phyloP scores from a whole-genome alignment of 139 green algal species.

The Chloropicon primus region DNA sequence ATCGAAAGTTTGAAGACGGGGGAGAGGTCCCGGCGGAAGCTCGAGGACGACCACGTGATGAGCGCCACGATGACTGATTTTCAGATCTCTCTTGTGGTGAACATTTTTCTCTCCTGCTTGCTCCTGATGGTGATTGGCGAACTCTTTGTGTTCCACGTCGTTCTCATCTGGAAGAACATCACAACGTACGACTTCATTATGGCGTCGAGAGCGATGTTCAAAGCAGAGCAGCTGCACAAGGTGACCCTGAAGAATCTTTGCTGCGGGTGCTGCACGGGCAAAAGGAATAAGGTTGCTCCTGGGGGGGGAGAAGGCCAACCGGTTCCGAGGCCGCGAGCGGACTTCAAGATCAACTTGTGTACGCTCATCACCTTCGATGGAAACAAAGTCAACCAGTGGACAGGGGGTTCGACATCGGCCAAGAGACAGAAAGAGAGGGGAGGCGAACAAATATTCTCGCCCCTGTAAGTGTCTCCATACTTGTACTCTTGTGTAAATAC shows the following conservation, averaged over 20 bases:
- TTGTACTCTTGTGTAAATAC: too few species aligned
- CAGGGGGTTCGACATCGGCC: background rate
- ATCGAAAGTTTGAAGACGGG: conserved; percentile 20
- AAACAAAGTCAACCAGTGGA: background rate
- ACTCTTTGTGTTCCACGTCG: conserved; percentile 50
- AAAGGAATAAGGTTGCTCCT: background rate
- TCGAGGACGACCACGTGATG: conserved; percentile 8
- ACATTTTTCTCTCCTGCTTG: conserved; percentile 15
- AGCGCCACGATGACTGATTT: conserved; percentile 19
- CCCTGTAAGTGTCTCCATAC: too few species aligned
- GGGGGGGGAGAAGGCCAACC: too few species aligned
- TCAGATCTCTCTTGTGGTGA: conserved; percentile 14
- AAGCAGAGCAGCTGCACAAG: background rate
- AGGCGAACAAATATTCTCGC: background rate
- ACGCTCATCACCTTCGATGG: background rate
- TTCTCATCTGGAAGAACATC: conserved; percentile 35
- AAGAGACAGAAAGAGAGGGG: background rate
- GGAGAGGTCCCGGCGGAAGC: conserved; percentile 9
- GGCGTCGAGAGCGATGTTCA: background rate
- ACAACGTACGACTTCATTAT: conserved; percentile 66
- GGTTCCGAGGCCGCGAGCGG: background rate
- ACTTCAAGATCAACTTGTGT: background rate
- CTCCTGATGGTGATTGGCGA: conserved; percentile 29
- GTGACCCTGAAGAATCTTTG: background rate
- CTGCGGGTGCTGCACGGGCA: background rate